Base-by-base conservation (phyloP, 768 basidiomycete species). In the Hericium alpestre region DNA sequence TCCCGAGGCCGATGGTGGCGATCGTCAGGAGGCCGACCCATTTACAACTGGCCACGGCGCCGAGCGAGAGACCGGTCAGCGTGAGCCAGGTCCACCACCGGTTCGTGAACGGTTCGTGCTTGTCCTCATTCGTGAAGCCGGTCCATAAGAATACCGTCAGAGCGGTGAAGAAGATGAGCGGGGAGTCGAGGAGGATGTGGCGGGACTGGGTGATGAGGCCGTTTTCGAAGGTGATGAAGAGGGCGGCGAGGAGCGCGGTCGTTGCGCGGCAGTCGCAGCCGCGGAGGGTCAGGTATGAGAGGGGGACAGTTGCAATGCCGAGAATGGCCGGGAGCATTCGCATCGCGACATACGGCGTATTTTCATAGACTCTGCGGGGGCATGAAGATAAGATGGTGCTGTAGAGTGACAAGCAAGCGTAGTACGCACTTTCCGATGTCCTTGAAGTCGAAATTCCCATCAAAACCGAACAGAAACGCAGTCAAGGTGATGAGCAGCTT, bases 1-100 rank as follows among this genome's bases (percentile, higher is more conserved):
- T 96, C 65, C 83, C 84, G 38, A 87, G 66, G 13, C 95, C 96
- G 53, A 99, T 74, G 7, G 94, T 96, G 9, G 96, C 93, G 64
- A 98, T 92, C 13, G 94, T 98, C 73, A 99, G 97, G 20, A 99
- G 75, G 10, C 96, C 96, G 43, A 98, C 95, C 96, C 95, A 98
- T 70, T 98, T 99, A 76, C 91, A 92, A 65, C 86, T 89, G 37
- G 87, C 81, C 51, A 95, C 93, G 4, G 94, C 93, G 39, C 96
- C 96, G 23, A 99, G 84, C 0, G 87, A 82, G 13, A 95, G 74
- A 32, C 96, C 96, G 2, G 90, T 88, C 41, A 97, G 77, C 12
- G 79, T 71, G 37, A 98, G 85, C 88, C 92, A 95, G 0, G 78
- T 75, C 96, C 96, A 99, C 96, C 96, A 98, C 2, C 75, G 71